Conservation (phyloP, 2,329 filamentous ascomycete species). For the Coniochaeta hoffmannii region DNA sequence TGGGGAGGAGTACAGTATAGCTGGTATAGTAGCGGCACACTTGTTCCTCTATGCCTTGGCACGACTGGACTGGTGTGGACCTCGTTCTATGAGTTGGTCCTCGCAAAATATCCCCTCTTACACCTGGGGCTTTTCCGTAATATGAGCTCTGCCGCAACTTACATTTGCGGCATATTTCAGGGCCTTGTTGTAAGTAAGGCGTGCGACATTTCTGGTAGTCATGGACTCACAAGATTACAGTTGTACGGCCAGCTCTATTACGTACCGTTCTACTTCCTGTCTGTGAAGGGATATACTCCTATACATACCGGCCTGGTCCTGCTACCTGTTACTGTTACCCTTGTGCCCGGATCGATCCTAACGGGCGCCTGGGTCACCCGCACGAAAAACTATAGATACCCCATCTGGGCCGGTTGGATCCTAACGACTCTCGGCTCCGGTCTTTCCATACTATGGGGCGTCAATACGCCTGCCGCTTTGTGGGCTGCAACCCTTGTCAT, state of each 20-base stretch:
- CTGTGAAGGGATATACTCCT: constrained; percentile 22
- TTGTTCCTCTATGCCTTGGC: constrained; percentile 37
- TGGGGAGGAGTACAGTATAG: constrained; percentile 35
- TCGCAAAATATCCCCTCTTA: constrained; percentile 24
- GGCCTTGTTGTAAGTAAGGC: constrained; percentile 20
- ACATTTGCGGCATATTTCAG: constrained; percentile 22
- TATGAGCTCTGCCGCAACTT: constrained; percentile 19
- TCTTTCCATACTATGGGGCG: constrained; percentile 16
- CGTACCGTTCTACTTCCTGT: constrained; percentile 29
- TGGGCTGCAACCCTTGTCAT: constrained; percentile 28
- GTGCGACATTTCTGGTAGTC: neutral
- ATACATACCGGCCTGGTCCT: constrained; percentile 26
- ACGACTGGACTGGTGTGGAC: constrained; percentile 28
- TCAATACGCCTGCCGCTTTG: constrained; percentile 18
- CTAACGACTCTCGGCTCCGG: constrained; percentile 19
- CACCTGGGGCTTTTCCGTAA: constrained; percentile 21
- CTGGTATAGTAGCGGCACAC: constrained; percentile 31
- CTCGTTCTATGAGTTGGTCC: constrained; percentile 26
- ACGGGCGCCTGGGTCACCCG: constrained; percentile 21
- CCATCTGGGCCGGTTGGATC: constrained; percentile 29
- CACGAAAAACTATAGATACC: constrained; percentile 26
- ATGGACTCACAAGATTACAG: constrained; percentile 1
- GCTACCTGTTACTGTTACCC: constrained; percentile 23
- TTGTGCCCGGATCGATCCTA: constrained; percentile 24
- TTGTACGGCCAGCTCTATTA: constrained; percentile 25